Base-by-base conservation (phyloP, 805 yeast genomes). In the Priceomyces medius region DNA sequence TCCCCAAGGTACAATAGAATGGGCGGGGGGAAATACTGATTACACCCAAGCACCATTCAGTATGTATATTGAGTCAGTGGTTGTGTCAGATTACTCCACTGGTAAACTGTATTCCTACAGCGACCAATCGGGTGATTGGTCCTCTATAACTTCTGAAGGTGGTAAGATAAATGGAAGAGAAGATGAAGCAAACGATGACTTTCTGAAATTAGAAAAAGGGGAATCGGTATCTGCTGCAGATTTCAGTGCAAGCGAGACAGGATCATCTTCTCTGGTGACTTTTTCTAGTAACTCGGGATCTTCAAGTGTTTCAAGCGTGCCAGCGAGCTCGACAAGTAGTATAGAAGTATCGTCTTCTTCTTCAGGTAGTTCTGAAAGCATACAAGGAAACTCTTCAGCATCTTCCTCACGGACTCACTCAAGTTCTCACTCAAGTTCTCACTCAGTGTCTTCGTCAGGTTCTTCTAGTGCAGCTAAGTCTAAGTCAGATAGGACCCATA, bases 21-120 rank as follows among this genome's bases (percentile, higher is more conserved):
- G 93, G 93, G 88, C 91, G 3, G 91, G 91, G 44, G 95, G 95
- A 42, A 44, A 50, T 14, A 80, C 88, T 10, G 82, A 85, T 56
- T 84, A 79, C 55, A 47, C 76, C 3, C 55, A 76, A 21, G 87
- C 80, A 20, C 91, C 93, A 38, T 87, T 81, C 62, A 55, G 79
- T 14, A 83, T 86, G 85, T 55, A 71, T 49, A 72, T 89, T 49
- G 68, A 81, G 54, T 67, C 73, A 3, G 55, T 88, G 32, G 59
- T 72, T 20, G 83, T 86, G n/a, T 68, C 80, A 18, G 89, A 84
- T 61, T 84, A 82, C 56, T 83, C 88, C 1, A 66, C 80, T 17
- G 91, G 90, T 37, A 51, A 67, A 2, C 68, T 72, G 45, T 84
- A 84, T 58, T 51, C 65, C 24, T 83, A 83, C 55, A 54, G 67